Percentiles rank a stretch among this genome's conserved stretches.
These are phyloP conservation scores for Seiridium cupressi DNA, from an alignment of 2,329 filamentous ascomycete species.

Conservation along the genomic window DNA sequence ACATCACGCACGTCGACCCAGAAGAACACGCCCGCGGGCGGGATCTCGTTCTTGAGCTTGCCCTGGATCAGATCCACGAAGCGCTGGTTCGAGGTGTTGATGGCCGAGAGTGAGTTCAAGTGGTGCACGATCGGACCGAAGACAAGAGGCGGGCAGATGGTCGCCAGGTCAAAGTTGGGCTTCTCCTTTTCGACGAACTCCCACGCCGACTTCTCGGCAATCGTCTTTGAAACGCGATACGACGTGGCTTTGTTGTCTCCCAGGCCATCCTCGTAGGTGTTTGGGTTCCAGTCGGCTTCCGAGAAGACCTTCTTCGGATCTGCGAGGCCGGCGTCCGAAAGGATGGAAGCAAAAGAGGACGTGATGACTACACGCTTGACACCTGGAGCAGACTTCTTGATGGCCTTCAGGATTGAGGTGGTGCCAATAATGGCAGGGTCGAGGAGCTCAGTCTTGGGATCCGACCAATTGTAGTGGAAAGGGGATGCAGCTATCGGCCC, in stretches of 20 bases:
- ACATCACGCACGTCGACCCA: slow-evolving; percentile 59
- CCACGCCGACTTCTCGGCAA: slow-evolving; percentile 54
- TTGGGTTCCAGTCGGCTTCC: slow-evolving; percentile 54
- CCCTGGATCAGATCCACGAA: slow-evolving; percentile 50
- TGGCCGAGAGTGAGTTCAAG: slow-evolving; percentile 39
- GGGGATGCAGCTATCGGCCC: slow-evolving; percentile 47
- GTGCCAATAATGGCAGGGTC: slow-evolving; percentile 58
- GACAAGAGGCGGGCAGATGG: slow-evolving; percentile 55
- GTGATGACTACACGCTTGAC: slow-evolving; percentile 72
- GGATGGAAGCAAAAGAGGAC: slow-evolving; percentile 53
- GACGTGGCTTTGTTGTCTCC: slow-evolving; percentile 36
- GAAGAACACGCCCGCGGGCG: slow-evolving; percentile 38
- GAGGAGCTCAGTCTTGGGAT: slow-evolving; percentile 52
- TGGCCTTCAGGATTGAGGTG: slow-evolving; percentile 69
- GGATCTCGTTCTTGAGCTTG: slow-evolving; percentile 43
- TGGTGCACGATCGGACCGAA: slow-evolving; percentile 51
- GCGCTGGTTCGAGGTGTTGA: slow-evolving; percentile 55
- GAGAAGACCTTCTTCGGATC: slow-evolving; percentile 40
- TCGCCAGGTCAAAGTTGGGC: slow-evolving; percentile 49
- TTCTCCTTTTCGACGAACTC: slow-evolving; percentile 43
- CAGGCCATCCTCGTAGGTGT: slow-evolving; percentile 42
- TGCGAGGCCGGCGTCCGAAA: slow-evolving; percentile 34
- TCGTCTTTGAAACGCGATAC: slow-evolving; percentile 55
- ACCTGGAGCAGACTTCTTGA: slow-evolving; percentile 53
- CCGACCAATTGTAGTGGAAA: slow-evolving; percentile 52